phyloP scores from a whole-genome alignment of 495 filamentous ascomycete species.

The Trichocladium antarcticum region DNA sequence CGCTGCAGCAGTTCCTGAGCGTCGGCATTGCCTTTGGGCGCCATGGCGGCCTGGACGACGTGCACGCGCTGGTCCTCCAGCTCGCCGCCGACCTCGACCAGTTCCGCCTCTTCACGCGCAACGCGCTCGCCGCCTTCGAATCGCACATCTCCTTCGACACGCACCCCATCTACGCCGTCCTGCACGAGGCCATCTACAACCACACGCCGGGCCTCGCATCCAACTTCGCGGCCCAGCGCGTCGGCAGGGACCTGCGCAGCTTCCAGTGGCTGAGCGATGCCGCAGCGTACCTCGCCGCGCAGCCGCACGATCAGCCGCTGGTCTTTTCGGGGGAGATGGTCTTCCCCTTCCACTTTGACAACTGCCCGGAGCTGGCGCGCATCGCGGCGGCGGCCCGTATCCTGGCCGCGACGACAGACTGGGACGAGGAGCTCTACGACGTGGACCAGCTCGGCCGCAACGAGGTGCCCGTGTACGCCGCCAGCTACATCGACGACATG shows the following conservation, averaged over 20 bases:
- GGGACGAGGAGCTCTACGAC: constrained; percentile 65
- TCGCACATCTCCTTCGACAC: constrained; percentile 54
- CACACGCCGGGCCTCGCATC: constrained; percentile 33
- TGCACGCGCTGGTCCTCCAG: constrained; percentile 61
- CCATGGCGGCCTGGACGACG: constrained; percentile 58
- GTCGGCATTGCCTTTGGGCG: constrained; percentile 66
- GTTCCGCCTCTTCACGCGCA: constrained; percentile 61
- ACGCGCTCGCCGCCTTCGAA: constrained; percentile 57
- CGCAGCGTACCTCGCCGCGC: constrained; percentile 6
- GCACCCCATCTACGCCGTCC: constrained; percentile 67
- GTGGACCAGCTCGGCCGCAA: constrained; percentile 60
- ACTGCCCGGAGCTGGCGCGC: constrained; percentile 56
- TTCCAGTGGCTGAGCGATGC: constrained; percentile 37
- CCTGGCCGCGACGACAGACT: constrained; percentile 54
- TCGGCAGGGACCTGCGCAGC: constrained; percentile 26
- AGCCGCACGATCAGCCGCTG: constrained; percentile 40
- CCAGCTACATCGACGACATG: constrained; percentile 85
- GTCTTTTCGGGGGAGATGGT: constrained; percentile 92
- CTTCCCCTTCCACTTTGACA: constrained; percentile 69
- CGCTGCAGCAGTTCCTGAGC: constrained; percentile 57
- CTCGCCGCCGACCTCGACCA: constrained; percentile 57
- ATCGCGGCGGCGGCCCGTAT: constrained; percentile 55
- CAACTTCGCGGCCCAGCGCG: constrained; percentile 40
- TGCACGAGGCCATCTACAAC: constrained; percentile 82
- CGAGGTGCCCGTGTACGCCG: constrained; percentile 78